These are phyloP conservation scores for Neonectria magnoliae DNA, from an alignment of 2,329 filamentous ascomycete genomes.

Conservation along the genomic window DNA sequence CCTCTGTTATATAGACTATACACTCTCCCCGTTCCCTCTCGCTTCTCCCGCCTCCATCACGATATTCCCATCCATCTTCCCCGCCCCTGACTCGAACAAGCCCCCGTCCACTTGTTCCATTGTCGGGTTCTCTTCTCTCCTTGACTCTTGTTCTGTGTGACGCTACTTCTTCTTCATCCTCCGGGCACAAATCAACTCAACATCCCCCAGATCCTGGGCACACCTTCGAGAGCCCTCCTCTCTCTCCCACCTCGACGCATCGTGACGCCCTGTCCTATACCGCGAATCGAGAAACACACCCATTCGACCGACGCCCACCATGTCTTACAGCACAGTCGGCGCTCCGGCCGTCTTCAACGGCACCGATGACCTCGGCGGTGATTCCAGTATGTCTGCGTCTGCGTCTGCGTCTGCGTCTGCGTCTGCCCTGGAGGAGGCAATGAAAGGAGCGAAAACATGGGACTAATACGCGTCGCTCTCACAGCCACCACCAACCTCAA, in stretches of 20 bases:
- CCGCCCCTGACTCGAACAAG: background rate
- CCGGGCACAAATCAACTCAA: background rate
- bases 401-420: too few relatives aligned
- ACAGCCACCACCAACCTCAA: slow-evolving; percentile 87
- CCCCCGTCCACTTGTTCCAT: background rate
- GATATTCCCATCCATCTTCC: slow-evolving; percentile 20
- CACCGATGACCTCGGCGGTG: slow-evolving; percentile 74
- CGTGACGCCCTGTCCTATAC: background rate
- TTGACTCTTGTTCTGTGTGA: slow-evolving; percentile 1
- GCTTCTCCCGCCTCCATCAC: slow-evolving; percentile 16
- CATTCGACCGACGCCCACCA: slow-evolving; percentile 44
- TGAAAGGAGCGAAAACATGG: background rate
- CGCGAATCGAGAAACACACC: background rate
- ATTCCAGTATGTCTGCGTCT: slow-evolving; percentile 72
- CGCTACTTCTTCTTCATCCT: slow-evolving; percentile 1
- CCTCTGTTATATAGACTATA: slow-evolving; percentile 28
- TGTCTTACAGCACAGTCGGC: slow-evolving; percentile 70
- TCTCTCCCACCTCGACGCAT: slow-evolving; percentile 1
- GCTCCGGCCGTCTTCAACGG: slow-evolving; percentile 70
- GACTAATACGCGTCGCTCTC: slow-evolving; percentile 12
- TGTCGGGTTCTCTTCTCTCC: background rate
- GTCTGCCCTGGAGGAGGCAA: background rate
- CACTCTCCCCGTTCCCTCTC: slow-evolving; percentile 10
- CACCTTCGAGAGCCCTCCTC: background rate
- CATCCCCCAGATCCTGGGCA: background rate